Conservation (phyloP, 257 asterid genomes). For the Lithospermum erythrorhizon region DNA sequence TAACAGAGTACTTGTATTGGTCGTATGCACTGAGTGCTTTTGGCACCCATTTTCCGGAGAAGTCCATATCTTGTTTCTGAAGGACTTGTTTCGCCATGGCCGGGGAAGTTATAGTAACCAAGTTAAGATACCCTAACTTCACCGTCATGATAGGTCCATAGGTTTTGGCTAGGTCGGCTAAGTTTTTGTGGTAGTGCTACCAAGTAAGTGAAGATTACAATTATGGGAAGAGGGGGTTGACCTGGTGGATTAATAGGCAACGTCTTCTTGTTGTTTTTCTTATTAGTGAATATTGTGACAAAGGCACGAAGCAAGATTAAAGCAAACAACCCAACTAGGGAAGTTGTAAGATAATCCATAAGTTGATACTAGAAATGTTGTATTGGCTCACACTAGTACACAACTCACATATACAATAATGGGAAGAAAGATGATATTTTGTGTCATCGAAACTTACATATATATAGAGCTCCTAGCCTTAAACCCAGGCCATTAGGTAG, state of each 20-base stretch:
- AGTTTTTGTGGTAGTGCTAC: not conserved
- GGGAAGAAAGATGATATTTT: too few species aligned
- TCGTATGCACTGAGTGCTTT: constrained; percentile 14
- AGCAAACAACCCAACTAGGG: too few species aligned
- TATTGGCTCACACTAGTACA: too few species aligned
- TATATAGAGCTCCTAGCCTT: too few species aligned
- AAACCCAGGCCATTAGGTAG: too few species aligned
- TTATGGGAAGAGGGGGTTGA: constrained; percentile 49
- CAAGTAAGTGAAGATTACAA: constrained; percentile 44
- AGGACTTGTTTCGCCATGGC: constrained; percentile 30
- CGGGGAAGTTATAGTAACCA: constrained; percentile 52
- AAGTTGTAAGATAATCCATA: too few species aligned
- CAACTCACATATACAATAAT: too few species aligned
- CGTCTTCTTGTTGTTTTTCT: too few species aligned
- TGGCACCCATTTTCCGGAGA: constrained; percentile 14
- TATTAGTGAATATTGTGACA: too few species aligned
- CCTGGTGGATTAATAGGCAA: not conserved
- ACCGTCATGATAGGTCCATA: constrained; percentile 25
- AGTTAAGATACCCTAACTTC: constrained; percentile 42
- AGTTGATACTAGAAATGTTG: too few species aligned
- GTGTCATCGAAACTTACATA: too few species aligned
- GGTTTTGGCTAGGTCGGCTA: constrained; percentile 15
- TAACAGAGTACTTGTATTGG: constrained; percentile 11
- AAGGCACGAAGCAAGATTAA: too few species aligned
- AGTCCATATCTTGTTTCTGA: constrained; percentile 6